Evolutionary conservation across 2,329 filamentous ascomycete species (phyloP).

Genomic region (Stemphylium vesicarium): DNA sequence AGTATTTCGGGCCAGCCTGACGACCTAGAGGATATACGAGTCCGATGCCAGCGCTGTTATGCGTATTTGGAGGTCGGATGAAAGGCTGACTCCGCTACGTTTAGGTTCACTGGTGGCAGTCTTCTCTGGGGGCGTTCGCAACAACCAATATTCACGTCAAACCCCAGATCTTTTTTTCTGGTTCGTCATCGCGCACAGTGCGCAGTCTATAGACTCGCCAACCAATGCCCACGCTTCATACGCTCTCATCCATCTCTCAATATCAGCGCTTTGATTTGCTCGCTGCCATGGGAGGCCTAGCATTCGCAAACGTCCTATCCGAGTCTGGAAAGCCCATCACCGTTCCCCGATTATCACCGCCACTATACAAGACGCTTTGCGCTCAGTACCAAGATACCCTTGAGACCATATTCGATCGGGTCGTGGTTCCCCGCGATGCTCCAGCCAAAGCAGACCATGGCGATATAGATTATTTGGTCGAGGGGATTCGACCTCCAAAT

Average conservation of each 20-base stretch:
- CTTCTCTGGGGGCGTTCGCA: background rate
- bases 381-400: constrained; percentile 56
- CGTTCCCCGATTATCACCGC: constrained; percentile 70
- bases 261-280: background rate
- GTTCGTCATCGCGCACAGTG: no score
- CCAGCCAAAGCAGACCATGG: constrained; percentile 72
- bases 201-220: no score
- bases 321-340: constrained; percentile 53
- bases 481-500: constrained; percentile 16
- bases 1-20: no score
- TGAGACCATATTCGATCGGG: constrained; percentile 58
- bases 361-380: constrained; percentile 63
- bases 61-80: background rate
- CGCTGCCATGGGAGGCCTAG: constrained; percentile 67
- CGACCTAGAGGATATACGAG: no score
- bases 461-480: constrained; percentile 74
- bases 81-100: background rate
- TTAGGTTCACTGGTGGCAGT: background rate
- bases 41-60: background rate
- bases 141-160: background rate
- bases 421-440: constrained; percentile 69
- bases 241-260: background rate
- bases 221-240: no score
- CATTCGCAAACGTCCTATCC: constrained; percentile 39
- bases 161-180: no score